Base-by-base conservation (phyloP, 768 basidiomycete species). In the Boletus vinaceobasis region DNA sequence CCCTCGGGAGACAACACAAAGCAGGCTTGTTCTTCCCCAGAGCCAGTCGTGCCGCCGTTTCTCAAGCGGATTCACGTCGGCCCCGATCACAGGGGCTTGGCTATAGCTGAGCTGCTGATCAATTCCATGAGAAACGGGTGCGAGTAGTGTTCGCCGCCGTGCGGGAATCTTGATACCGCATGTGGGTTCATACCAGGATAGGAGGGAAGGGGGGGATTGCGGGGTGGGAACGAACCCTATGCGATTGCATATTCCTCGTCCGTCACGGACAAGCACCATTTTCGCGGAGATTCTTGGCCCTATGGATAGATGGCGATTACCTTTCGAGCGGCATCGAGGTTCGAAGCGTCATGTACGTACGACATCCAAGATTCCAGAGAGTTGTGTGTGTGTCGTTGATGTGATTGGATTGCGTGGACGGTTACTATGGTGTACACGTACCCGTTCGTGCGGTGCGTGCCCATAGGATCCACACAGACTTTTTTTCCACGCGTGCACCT, bases 1-100 rank as follows among this genome's bases (percentile, higher is more conserved):
- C 53, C 53, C 64, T n/a, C 65, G 67, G n/a, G 48, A 39, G 50
- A n/a, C 40, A 74, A 72, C 11, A 76, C 73, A 11, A 76, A 77
- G 64, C 71, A 64, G 54, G 75, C 70, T 37, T 9, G 1, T 46
- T 50, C 44, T 50, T 48, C 26, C 37, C 53, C 19, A 27, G 58
- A 40, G 56, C 52, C 23, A 27, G 15, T 39, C 26, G 21, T 35
- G n/a, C 15, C 32, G 15, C 38, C 7, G 37, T 51, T 32, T 53
- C 46, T 43, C n/a, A 50, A 42, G 40, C 39, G 31, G 19, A 38
- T 35, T 19, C 14, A n/a, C 33, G 10, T 10, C 32, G 9, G 15
- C 13, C 14, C 31, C 15, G 9, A 37, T 27, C 33, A 38, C 36
- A 48, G 29, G 53, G 39, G 33, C 21, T 56, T 46, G 23, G 17